These are phyloP conservation scores for Nemania bipapillata DNA, from an alignment of 2,329 filamentous ascomycete species.

Conservation along the genomic window DNA sequence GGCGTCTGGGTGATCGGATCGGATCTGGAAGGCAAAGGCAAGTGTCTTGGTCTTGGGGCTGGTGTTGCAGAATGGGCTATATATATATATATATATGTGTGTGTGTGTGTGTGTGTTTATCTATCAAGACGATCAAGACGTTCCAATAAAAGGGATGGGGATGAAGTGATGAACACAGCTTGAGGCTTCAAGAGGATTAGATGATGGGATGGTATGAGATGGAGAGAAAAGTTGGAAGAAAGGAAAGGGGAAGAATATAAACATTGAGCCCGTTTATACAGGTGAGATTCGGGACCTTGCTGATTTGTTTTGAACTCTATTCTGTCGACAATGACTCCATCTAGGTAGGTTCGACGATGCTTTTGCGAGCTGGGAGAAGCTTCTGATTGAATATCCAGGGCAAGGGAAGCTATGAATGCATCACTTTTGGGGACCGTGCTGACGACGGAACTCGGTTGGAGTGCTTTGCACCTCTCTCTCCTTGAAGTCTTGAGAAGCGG, in stretches of 20 bases:
- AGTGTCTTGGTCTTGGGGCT: slow-evolving; percentile 27
- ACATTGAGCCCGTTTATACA: slow-evolving; percentile 14
- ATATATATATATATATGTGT: slow-evolving; percentile 18
- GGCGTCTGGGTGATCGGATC: slow-evolving; percentile 21
- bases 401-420: slow-evolving; percentile 22
- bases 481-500: slow-evolving; percentile 30
- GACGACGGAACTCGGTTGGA: slow-evolving; percentile 16
- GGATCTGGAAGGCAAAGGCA: slow-evolving; percentile 29
- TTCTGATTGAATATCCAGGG: slow-evolving; percentile 16
- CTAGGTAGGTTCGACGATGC: slow-evolving; percentile 15
- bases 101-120: slow-evolving; percentile 21
- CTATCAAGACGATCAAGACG: slow-evolving; percentile 21
- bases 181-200: slow-evolving; percentile 25
- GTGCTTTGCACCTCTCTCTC: slow-evolving; percentile 26
- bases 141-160: slow-evolving; percentile 26
- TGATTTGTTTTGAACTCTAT: slow-evolving; percentile 19
- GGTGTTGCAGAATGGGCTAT: slow-evolving; percentile 25
- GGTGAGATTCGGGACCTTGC: slow-evolving; percentile 5
- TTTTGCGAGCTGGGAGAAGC: slow-evolving; percentile 15
- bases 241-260: slow-evolving; percentile 8
- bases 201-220: slow-evolving; percentile 18
- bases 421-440: slow-evolving; percentile 16
- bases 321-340: slow-evolving; percentile 19
- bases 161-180: slow-evolving; percentile 27
- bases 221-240: slow-evolving; percentile 19